Conservation (phyloP, 1,284 basidiomycete genomes). For the Leccinum pachyderme region DNA sequence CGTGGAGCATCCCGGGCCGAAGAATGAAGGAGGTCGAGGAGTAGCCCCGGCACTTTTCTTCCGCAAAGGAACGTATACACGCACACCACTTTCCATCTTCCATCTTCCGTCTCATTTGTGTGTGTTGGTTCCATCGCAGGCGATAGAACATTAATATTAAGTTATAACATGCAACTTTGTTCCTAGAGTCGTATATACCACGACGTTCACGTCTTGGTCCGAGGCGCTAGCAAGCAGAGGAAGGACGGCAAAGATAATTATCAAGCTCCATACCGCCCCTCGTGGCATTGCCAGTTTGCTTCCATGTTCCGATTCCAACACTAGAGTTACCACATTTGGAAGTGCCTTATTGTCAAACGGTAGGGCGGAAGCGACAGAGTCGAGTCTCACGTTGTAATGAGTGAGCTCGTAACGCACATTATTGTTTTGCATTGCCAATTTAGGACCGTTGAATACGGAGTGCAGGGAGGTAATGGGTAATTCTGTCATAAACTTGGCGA, state of each 20-base stretch:
- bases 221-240: neutral
- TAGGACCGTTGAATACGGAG: neutral
- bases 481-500: neutral
- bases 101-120: slow-evolving; percentile 1
- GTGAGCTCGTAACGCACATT: neutral
- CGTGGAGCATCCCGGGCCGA: neutral
- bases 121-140: slow-evolving; percentile 6
- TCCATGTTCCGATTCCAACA: slow-evolving; percentile 3
- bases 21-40: neutral
- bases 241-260: neutral
- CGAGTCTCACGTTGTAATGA: slow-evolving; percentile 10
- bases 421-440: slow-evolving; percentile 19
- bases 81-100: neutral
- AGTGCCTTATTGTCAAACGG: slow-evolving; percentile 16
- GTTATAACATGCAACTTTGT: neutral
- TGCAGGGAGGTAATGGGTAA: neutral
- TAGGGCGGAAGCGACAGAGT: neutral
- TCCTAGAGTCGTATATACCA: neutral
- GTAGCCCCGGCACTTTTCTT: neutral
- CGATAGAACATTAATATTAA: neutral
- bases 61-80: neutral
- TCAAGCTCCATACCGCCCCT: neutral
- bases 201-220: neutral
- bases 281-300: neutral
- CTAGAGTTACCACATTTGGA: slow-evolving; percentile 24